These are phyloP conservation scores for Buddleja alternifolia DNA, from an alignment of 257 asterid species.

Conservation along the genomic window DNA sequence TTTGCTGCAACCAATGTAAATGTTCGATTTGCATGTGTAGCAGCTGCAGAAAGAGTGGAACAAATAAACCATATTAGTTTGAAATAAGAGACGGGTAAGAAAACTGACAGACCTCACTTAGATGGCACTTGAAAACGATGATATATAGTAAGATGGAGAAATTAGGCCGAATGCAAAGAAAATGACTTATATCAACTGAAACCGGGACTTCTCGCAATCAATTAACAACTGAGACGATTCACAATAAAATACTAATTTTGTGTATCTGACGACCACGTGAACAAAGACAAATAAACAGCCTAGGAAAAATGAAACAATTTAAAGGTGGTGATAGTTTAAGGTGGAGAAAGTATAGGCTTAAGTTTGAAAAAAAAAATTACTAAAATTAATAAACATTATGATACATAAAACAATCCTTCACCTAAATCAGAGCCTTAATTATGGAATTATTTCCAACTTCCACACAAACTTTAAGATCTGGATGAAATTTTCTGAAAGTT, in stretches of 20 bases:
- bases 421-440: not conserved
- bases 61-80: constrained; percentile 27
- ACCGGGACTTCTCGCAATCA: not conserved
- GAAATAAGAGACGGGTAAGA: constrained; percentile 3
- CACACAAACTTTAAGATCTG: not conserved
- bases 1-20: constrained; percentile 93
- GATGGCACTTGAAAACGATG: too few relatives aligned
- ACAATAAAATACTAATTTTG: too few relatives aligned
- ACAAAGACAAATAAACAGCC: too few relatives aligned
- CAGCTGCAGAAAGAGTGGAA: constrained; percentile 62
- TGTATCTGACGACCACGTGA: too few relatives aligned
- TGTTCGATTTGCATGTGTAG: constrained; percentile 77
- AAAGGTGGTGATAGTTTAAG: too few relatives aligned
- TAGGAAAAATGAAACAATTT: too few relatives aligned
- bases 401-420: too few relatives aligned
- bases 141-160: not conserved
- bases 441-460: constrained; percentile 14
- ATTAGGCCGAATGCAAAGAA: not conserved
- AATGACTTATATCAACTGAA: not conserved
- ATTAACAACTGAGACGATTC: not conserved
- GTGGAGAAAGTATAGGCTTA: too few relatives aligned
- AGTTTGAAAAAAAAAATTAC: too few relatives aligned
- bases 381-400: too few relatives aligned
- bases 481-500: too few relatives aligned
- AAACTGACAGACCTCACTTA: not conserved